Base-by-base conservation (phyloP, 495 filamentous ascomycete genomes). In the Copromyces sp. region DNA sequence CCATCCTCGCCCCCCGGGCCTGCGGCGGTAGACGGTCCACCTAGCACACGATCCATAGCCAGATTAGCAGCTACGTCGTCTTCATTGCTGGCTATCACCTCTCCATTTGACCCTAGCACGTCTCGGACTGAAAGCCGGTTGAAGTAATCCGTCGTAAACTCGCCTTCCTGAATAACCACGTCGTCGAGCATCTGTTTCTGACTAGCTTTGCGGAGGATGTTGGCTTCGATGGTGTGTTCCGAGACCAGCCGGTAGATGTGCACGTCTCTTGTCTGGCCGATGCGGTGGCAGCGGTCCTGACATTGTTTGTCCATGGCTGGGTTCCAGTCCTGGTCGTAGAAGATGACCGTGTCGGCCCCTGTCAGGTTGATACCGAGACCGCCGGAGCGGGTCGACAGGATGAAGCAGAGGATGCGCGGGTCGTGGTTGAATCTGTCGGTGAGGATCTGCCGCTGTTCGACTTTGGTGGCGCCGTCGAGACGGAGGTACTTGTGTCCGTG, bases 251-350 rank as follows among this genome's bases (percentile, higher is more conserved):
- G 92, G 82, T 98, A 99, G 77, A 99, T 98, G 78, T 98, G 95
- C 45, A 99, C 96, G 78, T 99, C 96, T 38, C 96, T 90, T 0
- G 96, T 98, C 81, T 99, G 96, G 3, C 96, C 96, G 77, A 99
- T 99, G 70, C 96, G 94, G 80, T 99, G 96, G 75, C 93, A 95
- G 74, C 96, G 91, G 79, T 99, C 96, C 82, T 98, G 96, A 79
- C 96, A 99, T 81, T 99, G 96, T 78, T 97, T 97, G 81, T 99
- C 96, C 96, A 99, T 99, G 12, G 96, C 96, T 0, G 96, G 96
- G 76, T 99, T 99, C 96, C 96, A 99, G 82, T 99, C 96, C 59
- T 97, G 88, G 80, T 99, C 96, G 82, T 99, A 99, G 83, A 99
- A 99, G 77, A 99, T 98, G 77, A 99, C 96, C 0, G 95, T 97